phyloP scores from a whole-genome alignment of 2,329 filamentous ascomycete species.

The Keithomyces neogunnii region DNA sequence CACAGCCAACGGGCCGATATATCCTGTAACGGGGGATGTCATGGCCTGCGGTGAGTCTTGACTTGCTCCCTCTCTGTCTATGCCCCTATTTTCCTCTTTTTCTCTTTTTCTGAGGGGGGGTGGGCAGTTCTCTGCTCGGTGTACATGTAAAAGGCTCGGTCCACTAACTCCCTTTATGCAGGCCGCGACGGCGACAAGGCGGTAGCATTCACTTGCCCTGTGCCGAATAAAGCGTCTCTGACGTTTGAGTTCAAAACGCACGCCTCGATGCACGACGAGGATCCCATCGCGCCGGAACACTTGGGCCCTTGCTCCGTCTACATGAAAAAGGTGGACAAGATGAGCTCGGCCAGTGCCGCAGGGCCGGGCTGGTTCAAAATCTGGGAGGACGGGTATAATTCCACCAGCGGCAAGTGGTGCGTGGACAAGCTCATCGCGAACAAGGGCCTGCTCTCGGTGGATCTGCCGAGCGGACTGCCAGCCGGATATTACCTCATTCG shows the following conservation, averaged over 20 bases:
- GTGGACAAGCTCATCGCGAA: constrained; percentile 59
- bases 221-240: constrained; percentile 43
- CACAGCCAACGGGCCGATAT: constrained; percentile 49
- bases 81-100: not conserved
- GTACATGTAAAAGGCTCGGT: constrained; percentile 3
- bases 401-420: constrained; percentile 52
- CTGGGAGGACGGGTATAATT: constrained; percentile 60
- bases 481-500: constrained; percentile 64
- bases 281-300: constrained; percentile 51
- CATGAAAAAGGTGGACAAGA: constrained; percentile 58
- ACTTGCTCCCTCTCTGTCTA: not conserved
- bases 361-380: constrained; percentile 74
- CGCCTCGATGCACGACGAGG: constrained; percentile 45
- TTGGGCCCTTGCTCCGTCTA: constrained; percentile 67
- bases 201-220: constrained; percentile 40
- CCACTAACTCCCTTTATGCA: constrained; percentile 13
- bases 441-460: constrained; percentile 54
- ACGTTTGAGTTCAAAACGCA: constrained; percentile 55
- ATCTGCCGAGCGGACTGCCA: constrained; percentile 52
- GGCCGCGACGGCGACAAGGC: constrained; percentile 34
- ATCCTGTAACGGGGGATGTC: constrained; percentile 45
- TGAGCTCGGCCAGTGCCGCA: constrained; percentile 33
- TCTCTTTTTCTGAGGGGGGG: no score
- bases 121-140: no score
- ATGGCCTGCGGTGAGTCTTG: constrained; percentile 60